Conservation (phyloP, 805 yeast species). For the Maudiozyma bulderi region DNA sequence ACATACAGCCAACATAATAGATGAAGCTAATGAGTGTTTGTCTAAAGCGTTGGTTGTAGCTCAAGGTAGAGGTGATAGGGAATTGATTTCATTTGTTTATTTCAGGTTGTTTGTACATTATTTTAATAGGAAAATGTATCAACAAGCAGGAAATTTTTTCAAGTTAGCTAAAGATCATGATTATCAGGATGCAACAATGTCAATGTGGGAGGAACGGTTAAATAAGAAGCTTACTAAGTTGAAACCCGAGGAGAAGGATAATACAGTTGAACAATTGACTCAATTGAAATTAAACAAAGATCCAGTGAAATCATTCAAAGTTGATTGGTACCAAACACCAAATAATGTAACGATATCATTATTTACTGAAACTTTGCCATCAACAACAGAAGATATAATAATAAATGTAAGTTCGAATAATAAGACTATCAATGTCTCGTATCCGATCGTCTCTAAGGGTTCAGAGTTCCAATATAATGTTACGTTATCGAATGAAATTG, state of each 20-base stretch:
- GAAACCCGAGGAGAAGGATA: neutral
- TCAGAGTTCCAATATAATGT: slow-evolving; percentile 45
- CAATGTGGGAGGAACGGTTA: slow-evolving; percentile 34
- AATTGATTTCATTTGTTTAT: slow-evolving; percentile 38
- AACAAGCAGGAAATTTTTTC: slow-evolving; percentile 35
- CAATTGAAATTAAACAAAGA: neutral
- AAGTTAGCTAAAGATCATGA: slow-evolving; percentile 34
- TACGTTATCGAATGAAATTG: slow-evolving; percentile 36
- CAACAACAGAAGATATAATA: slow-evolving; percentile 28
- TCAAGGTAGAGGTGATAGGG: slow-evolving; percentile 36
- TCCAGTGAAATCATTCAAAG: slow-evolving; percentile 16
- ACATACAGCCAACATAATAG: slow-evolving; percentile 35
- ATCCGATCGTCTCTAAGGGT: slow-evolving; percentile 20
- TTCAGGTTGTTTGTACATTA: slow-evolving; percentile 41
- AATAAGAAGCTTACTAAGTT: slow-evolving; percentile 10
- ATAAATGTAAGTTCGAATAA: slow-evolving; percentile 33
- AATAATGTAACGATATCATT: slow-evolving; percentile 53
- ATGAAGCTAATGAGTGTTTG: slow-evolving; percentile 29
- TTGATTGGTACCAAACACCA: slow-evolving; percentile 69
- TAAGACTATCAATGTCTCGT: slow-evolving; percentile 22
- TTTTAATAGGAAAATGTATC: slow-evolving; percentile 36
- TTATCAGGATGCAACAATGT: slow-evolving; percentile 38
- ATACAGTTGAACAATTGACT: neutral
- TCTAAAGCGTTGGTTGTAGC: slow-evolving; percentile 39
- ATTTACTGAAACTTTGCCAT: slow-evolving; percentile 58